Base-by-base conservation (phyloP, 345 rosid species). In the Erucastrum elatum region DNA sequence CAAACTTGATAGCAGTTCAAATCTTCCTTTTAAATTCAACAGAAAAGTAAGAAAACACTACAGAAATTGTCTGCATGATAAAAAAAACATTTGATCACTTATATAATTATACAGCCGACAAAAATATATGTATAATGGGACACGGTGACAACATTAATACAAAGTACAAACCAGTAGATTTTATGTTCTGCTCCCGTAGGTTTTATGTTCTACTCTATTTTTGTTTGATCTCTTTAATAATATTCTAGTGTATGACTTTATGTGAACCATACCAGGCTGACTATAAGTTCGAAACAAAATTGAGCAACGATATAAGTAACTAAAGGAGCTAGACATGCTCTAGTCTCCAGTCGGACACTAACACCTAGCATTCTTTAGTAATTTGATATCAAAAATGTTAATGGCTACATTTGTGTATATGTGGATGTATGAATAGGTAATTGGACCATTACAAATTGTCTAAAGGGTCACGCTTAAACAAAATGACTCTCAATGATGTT, bases 401-500 rank as follows among this genome's bases (percentile, higher is more conserved):
- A 62, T 63, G 60, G 21, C 53, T 72, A 44, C 56, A 65, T 29
- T 17, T 27, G 31, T 65, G 8, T 31, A 12, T 64, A 41, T 41
- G 4, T 41, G 49, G 7, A 34, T 34, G 21, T 21, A 41, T 41
- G 49, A 39, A 8, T 27, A 68, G 49, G 56, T n/a, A 4, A 46
- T 15, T 33, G 9, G 44, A 51, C 13, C 33, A 56, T 56, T 56
- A 56, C 61, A 56, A 17, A 56, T 17, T 56, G 29, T 17, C 5
- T 16, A 55, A 68, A 60, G 15, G 26, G 62, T 5, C 21, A 8
- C 27, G 69, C 49, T 46, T 41, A 41, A 41, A 10, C 8, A 29
- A 67, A 60, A 39, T 83, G 84, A 64, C 89, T 75, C 85, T 85
- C 65, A 85, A 63, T 72, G 39, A 76, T 78, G n/a, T 29, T 64